phyloP scores from a whole-genome alignment of 208 protist species.

The Endotrypanum monterogeii region DNA sequence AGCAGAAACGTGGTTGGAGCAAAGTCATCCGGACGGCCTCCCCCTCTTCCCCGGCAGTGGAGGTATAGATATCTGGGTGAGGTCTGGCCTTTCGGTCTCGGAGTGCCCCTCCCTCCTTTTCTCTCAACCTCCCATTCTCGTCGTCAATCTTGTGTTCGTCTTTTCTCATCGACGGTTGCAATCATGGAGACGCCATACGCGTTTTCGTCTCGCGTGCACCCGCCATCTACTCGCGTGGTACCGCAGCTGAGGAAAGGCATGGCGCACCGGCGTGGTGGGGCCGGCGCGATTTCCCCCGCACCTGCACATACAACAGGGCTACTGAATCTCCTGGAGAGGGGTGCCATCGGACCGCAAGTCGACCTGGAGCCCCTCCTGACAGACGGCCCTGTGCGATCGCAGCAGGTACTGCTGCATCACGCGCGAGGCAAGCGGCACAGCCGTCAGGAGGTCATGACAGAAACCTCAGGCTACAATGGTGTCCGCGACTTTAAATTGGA shows the following conservation, averaged over 20 bases:
- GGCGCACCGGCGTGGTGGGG: constrained; percentile 1
- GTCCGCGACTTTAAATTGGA: constrained; percentile 77
- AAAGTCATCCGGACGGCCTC: background rate
- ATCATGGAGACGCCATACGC: constrained; percentile 19
- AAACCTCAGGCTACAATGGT: constrained; percentile 52
- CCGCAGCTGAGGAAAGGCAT: constrained; percentile 1
- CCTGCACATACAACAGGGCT: constrained; percentile 22
- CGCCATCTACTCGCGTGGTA: constrained; percentile 13
- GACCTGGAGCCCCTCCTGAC: constrained; percentile 73
- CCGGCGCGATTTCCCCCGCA: background rate
- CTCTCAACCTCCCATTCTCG: no score
- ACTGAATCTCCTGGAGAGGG: constrained; percentile 47
- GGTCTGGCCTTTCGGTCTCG: background rate
- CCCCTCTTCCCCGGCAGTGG: background rate
- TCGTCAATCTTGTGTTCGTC: background rate
- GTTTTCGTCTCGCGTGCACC: background rate
- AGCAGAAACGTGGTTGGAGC: background rate
- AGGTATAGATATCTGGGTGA: background rate
- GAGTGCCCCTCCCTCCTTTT: background rate
- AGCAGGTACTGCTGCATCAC: constrained; percentile 39
- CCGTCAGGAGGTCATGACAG: constrained; percentile 59
- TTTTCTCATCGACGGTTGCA: background rate
- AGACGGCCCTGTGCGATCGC: constrained; percentile 58
- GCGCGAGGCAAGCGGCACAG: constrained; percentile 11
- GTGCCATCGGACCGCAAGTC: constrained; percentile 36